A percentile compares a stretch with the other conserved stretches of the same genome.
Conservation (phyloP, 805 yeast genomes). For the Priceomyces medius region DNA sequence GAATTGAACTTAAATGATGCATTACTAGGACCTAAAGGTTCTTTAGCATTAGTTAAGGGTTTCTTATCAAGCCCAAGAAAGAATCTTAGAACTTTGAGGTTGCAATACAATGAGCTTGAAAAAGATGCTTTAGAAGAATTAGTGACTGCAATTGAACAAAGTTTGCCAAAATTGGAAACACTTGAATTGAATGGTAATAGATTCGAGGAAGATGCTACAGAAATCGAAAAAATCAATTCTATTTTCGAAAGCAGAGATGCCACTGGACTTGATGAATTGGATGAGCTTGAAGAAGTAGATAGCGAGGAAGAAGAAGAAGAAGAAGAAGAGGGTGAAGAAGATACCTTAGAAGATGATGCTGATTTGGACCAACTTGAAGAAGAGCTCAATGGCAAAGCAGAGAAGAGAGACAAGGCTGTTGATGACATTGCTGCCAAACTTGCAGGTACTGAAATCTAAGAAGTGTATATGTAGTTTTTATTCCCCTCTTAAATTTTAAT, state of each 20-base stretch:
- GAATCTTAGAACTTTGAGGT: conserved; percentile 57
- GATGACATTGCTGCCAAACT: conserved; percentile 60
- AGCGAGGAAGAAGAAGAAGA: conserved; percentile 69
- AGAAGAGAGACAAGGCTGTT: conserved; percentile 45
- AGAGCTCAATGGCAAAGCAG: conserved; percentile 52
- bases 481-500: not conserved
- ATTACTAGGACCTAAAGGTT: conserved; percentile 77
- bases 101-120: conserved; percentile 88
- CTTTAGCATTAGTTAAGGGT: conserved; percentile 51
- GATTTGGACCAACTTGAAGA: conserved; percentile 52
- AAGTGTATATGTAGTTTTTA: conserved; percentile 9
- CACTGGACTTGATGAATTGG: conserved; percentile 89
- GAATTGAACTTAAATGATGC: conserved; percentile 91
- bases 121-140: conserved; percentile 61
- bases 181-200: conserved; percentile 93
- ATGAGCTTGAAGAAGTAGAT: conserved; percentile 85
- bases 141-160: conserved; percentile 48
- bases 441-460: conserved; percentile 49
- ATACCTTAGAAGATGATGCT: conserved; percentile 50
- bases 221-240: conserved; percentile 57
- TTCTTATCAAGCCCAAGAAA: conserved; percentile 36
- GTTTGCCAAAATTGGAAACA: conserved; percentile 57
- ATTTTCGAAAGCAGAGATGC: conserved; percentile 69
- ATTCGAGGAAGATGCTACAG: conserved; percentile 82
- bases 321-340: conserved; percentile 55